Evolutionary conservation across 2,329 filamentous ascomycete species (phyloP), one percentile per base, ranked within the genome.

Genomic region (Fusarium nurragi): DNA sequence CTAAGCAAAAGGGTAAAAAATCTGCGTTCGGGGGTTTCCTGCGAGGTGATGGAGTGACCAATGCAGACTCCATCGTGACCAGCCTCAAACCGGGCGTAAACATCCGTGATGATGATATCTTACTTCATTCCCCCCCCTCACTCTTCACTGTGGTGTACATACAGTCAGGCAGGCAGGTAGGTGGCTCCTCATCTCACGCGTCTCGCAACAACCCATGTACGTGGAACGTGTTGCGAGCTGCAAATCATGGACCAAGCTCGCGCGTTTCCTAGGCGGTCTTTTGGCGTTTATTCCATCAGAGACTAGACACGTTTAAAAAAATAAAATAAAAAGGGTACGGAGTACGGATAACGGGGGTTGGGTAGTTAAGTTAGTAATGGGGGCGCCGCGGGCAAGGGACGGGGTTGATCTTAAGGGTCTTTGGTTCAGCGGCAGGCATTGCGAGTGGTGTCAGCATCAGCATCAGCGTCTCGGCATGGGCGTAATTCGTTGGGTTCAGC

Each of bases 121-220:
- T 62, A 48, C 25, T 65, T 50, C 22, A 26, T 38, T 44, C 61
- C 67, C 32, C 54, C 59, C 61, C 62, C 32, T 34, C 32, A 34
- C 16, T 34, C 32, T 50, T 70, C 60, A 61, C 67, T 64, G 55
- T 53, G 55, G 41, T 39, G 54, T 45, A 55, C 16, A 18, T 34
- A 34, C 14, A 34, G 30, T 18, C 30, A 34, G n/a, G 30, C 13
- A 30, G 6, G 28, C 5, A 34, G 30, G 30, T 34, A 5, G 53
- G 58, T 65, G 45, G 54, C 32, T 66, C 54, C 54, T 43, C 50
- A 54, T 59, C 45, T 69, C 68, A 72, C 70, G 70, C 70, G 70
- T 68, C 68, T 67, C 66, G 69, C 68, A 72, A 66, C 64, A 69
- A 61, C 53, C 69, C 70, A 70, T 72, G 69, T 60, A 69, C 69